Base-by-base conservation (phyloP, 257 asterid genomes). In the Solanum okadae region DNA sequence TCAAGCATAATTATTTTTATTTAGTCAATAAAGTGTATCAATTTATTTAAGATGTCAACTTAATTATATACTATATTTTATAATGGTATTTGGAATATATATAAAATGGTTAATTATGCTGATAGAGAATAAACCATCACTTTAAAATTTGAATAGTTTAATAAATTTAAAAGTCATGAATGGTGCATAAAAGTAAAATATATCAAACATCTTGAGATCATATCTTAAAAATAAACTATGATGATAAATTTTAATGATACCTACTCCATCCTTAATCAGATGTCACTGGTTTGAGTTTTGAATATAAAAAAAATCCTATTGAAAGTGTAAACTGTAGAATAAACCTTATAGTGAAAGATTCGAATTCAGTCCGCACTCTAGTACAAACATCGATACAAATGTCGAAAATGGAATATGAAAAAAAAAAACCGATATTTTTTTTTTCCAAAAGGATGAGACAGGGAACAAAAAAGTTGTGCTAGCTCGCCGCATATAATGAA, bases 221-320 rank as follows among this genome's bases (percentile, higher is more conserved):
- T 42, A 40, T 40, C 14, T 40, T 78, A 7, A 40, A 34, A 78
- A 40, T 78, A 38, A 14, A n/a, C 6, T 10, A 75, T 18, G 14
- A 37, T 35, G 12, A 37, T 23, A 38, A 20, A 38, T 2, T 20
- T 35, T 22, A 76, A 25, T 37, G 20, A 38, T 76, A 78, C 8
- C 1, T 20, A 8, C 0, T 3, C 1, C 1, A 56, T 3, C 4
- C 1, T 56, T 56, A 18, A 18, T 56, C 2, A 18, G 2, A 56
- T 2, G 0, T 56, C 1, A 5, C 4, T 0, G 1, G 3, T 56
- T 56, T 7, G 5, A 56, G 2, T 56, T 8, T 20, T 56, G n/a
- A 56, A 7, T 7, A 18, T 18, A 0, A 3, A 2, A 3, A 56
- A 56, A 56, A 6, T 56, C 1, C 0, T 1, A 8, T 52, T 52